These are phyloP conservation scores for Eimeria acervulina DNA, from an alignment of 169 alveolate species.

Conservation along the genomic window DNA sequence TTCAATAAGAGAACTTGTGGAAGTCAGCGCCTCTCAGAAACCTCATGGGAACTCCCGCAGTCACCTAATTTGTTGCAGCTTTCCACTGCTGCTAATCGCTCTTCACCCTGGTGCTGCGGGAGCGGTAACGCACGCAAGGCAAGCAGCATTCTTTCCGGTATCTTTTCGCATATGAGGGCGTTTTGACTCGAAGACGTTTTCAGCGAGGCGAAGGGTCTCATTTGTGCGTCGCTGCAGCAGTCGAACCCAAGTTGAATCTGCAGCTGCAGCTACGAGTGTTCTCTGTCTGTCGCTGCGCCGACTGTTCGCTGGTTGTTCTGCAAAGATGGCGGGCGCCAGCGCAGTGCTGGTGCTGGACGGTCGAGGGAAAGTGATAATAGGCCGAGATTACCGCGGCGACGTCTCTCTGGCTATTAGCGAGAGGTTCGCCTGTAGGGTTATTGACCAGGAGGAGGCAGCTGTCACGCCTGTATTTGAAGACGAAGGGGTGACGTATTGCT, in stretches of 20 bases:
- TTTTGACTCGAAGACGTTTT: constrained; percentile 33
- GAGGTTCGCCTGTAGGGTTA: constrained; percentile 77
- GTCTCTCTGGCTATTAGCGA: constrained; percentile 88
- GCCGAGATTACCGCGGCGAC: constrained; percentile 97
- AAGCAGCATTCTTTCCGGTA: neutral
- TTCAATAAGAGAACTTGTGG: neutral
- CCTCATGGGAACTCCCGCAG: constrained; percentile 63
- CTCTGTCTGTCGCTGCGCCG: neutral
- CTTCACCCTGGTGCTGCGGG: constrained; percentile 1
- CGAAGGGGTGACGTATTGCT: constrained; percentile 97
- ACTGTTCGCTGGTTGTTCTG: neutral
- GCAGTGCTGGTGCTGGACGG: constrained; percentile 96
- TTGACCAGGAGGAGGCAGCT: constrained; percentile 96
- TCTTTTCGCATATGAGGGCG: constrained; percentile 14
- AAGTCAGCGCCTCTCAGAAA: neutral
- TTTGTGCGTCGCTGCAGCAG: constrained; percentile 17
- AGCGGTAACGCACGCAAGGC: neutral
- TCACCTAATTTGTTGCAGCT: constrained; percentile 61
- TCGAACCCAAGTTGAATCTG: neutral
- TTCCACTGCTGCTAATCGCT: constrained; percentile 42
- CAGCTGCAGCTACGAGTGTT: constrained; percentile 23
- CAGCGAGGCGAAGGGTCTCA: neutral
- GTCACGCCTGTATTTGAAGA: constrained; percentile 97
- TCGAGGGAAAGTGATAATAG: constrained; percentile 94
- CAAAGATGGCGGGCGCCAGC: constrained; percentile 94